phyloP scores from a whole-genome alignment of 345 rosid species.

The Hypericum androsaemum region DNA sequence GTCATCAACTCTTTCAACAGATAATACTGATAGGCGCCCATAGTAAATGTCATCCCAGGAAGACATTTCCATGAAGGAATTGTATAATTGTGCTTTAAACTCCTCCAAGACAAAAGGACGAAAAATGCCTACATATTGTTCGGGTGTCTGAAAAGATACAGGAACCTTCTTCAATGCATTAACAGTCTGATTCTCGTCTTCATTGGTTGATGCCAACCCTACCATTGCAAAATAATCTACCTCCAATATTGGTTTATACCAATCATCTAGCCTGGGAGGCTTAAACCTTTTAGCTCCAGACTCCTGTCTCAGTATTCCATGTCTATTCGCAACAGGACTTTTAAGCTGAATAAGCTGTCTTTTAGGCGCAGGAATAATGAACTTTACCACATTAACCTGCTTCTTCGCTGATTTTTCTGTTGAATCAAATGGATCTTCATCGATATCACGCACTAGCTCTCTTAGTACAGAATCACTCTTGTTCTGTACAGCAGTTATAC shows the following conservation, averaged over 20 bases:
- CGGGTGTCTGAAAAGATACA: conserved; percentile 67
- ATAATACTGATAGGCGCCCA: conserved; percentile 70
- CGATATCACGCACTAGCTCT: conserved; percentile 33
- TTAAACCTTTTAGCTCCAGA: conserved; percentile 65
- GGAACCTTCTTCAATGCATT: conserved; percentile 73
- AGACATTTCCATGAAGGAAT: conserved; percentile 71
- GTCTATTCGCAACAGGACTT: conserved; percentile 46
- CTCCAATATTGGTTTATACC: conserved; percentile 85
- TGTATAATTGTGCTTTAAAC: conserved; percentile 86
- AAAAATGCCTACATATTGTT: conserved; percentile 69
- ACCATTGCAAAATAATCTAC: conserved; percentile 72
- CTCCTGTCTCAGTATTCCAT: conserved; percentile 45
- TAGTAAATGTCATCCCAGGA: conserved; percentile 71
- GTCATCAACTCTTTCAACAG: conserved; percentile 91
- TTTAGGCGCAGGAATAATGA: conserved; percentile 51
- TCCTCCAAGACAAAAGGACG: conserved; percentile 92
- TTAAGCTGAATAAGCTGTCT: conserved; percentile 88
- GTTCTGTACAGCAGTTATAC: conserved; percentile 23
- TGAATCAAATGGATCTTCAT: conserved; percentile 42
- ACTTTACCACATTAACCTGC: conserved; percentile 31
- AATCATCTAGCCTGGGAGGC: conserved; percentile 81
- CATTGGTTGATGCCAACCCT: conserved; percentile 43
- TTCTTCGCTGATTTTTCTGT: conserved; percentile 35
- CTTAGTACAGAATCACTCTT: conserved; percentile 34
- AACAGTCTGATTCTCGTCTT: conserved; percentile 29